Percentiles rank a stretch among this genome's conserved stretches.
These are phyloP conservation scores for Colletotrichum brevisporum DNA, from an alignment of 2,329 filamentous ascomycete genomes.

Conservation along the genomic window DNA sequence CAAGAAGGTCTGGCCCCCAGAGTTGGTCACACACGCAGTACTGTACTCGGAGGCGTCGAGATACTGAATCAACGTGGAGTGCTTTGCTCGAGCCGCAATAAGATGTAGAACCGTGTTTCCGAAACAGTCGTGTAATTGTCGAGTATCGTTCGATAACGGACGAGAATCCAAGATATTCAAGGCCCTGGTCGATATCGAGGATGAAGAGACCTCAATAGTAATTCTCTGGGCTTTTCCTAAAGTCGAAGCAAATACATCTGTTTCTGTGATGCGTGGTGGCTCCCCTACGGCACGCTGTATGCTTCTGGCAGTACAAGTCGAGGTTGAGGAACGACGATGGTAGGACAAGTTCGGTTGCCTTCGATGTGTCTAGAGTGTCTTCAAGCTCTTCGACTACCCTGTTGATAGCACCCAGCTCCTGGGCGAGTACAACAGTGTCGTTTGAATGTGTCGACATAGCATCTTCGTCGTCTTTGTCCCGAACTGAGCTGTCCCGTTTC, in stretches of 20 bases:
- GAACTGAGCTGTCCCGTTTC: background rate
- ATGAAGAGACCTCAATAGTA: background rate
- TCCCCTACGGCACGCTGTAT: background rate
- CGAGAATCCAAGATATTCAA: background rate
- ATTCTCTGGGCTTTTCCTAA: background rate
- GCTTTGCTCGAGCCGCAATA: background rate
- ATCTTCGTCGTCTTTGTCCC: background rate
- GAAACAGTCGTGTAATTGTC: background rate
- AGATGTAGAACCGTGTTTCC: background rate
- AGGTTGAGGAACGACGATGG: background rate
- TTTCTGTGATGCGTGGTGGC: background rate
- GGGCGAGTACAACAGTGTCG: background rate
- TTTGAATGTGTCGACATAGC: background rate
- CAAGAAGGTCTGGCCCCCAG: background rate
- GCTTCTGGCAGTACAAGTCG: background rate
- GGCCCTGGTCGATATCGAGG: background rate
- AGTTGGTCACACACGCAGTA: background rate
- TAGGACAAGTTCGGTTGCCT: background rate
- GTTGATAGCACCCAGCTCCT: background rate
- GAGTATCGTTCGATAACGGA: no score
- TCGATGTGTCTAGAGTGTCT: background rate
- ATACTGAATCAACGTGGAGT: background rate
- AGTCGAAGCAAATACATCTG: background rate
- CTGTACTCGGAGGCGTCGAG: background rate
- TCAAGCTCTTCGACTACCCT: background rate